Conservation (phyloP, 257 asterid genomes). For the Solanum chmielewskii region DNA sequence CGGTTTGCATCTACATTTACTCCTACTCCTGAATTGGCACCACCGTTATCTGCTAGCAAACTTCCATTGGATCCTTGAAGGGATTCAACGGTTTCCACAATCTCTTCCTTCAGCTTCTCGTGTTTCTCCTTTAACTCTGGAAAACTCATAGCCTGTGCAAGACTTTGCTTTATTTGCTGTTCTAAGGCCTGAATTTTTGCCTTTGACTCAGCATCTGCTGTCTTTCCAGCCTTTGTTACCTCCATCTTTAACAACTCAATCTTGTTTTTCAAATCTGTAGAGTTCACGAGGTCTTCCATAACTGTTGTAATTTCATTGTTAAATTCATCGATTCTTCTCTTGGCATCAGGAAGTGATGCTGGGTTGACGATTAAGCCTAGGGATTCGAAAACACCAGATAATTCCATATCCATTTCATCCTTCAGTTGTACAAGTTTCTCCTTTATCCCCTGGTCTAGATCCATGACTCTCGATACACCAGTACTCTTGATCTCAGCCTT, state of each 20-base stretch:
- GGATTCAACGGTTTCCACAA: conserved; percentile 24
- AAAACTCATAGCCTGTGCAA: conserved; percentile 30
- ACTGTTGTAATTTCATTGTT: conserved; percentile 31
- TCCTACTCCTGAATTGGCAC: conserved; percentile 6
- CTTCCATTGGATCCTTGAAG: conserved; percentile 45
- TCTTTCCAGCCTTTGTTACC: conserved; percentile 40
- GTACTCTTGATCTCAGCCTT: conserved; percentile 43
- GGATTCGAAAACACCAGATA: conserved; percentile 31
- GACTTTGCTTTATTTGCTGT: conserved; percentile 47
- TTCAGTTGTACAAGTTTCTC: conserved; percentile 42
- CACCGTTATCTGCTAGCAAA: conserved; percentile 7
- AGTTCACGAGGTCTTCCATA: conserved; percentile 34
- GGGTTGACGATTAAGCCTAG: conserved; percentile 36
- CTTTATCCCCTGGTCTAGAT: conserved; percentile 36
- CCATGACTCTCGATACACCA: conserved; percentile 28
- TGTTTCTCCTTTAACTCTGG: conserved; percentile 46
- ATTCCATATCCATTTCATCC: conserved; percentile 41
- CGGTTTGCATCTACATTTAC: conserved; percentile 23
- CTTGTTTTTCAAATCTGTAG: conserved; percentile 55
- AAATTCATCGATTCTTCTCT: conserved; percentile 28
- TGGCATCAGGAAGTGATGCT: conserved; percentile 11
- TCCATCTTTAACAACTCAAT: conserved; percentile 50
- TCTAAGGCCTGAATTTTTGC: conserved; percentile 43
- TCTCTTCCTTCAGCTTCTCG: conserved; percentile 39
- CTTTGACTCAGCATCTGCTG: conserved; percentile 34